phyloP scores from a whole-genome alignment of 768 basidiomycete species.

The Phallus indusiatus region DNA sequence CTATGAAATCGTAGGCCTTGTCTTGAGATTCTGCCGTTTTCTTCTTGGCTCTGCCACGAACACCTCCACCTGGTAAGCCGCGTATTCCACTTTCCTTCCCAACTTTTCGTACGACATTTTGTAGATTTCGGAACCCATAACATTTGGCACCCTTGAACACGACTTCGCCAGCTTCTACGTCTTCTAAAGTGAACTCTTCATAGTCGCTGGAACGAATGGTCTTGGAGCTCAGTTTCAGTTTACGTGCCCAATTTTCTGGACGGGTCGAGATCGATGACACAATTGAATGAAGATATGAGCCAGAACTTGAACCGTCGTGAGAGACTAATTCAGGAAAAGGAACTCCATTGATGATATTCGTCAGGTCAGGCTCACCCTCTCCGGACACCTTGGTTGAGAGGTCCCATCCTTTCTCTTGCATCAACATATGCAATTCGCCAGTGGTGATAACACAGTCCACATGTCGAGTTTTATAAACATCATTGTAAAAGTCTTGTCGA shows the following conservation, averaged over 20 bases:
- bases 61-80: slow-evolving; percentile 12
- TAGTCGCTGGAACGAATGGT: slow-evolving; percentile 67
- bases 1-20: slow-evolving; percentile 76
- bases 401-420: slow-evolving; percentile 77
- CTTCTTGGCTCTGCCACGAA: slow-evolving; percentile 16
- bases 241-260: slow-evolving; percentile 29
- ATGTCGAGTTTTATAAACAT: slow-evolving; percentile 73
- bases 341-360: slow-evolving; percentile 10
- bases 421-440: slow-evolving; percentile 81
- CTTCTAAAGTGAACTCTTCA: slow-evolving; percentile 56
- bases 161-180: slow-evolving; percentile 40
- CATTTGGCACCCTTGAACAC: slow-evolving; percentile 92
- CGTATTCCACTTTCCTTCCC: slow-evolving; percentile 71
- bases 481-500: slow-evolving; percentile 83
- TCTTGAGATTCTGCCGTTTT: slow-evolving; percentile 28
- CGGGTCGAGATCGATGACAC: slow-evolving; percentile 51
- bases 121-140: slow-evolving; percentile 95
- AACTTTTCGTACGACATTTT: slow-evolving; percentile 91
- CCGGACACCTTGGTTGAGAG: slow-evolving; percentile 46
- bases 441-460: slow-evolving; percentile 98
- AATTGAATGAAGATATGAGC: slow-evolving; percentile 70
- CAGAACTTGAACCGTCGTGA: slow-evolving; percentile 83
- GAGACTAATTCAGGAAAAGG: slow-evolving; percentile 61
- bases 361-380: slow-evolving; percentile 29
- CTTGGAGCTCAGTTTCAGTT: slow-evolving; percentile 43